Conservation (phyloP, 345 rosid genomes). For the Conringia planisiliqua region DNA sequence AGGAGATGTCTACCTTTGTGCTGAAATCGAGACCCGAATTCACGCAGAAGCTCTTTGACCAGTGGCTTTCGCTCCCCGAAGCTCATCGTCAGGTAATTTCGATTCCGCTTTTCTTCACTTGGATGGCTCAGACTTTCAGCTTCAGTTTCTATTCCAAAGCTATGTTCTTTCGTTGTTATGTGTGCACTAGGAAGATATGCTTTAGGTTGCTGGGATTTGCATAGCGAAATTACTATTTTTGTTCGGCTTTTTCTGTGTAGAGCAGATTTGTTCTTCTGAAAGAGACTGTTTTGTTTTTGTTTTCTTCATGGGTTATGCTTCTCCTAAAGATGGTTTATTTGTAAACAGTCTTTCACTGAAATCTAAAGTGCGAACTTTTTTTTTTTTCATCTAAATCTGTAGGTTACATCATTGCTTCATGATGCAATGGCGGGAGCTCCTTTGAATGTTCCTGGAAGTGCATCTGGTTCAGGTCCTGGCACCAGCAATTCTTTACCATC, state of each 20-base stretch:
- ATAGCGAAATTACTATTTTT: not conserved
- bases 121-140: not conserved
- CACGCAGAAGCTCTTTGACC: conserved; percentile 74
- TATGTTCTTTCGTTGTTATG: not conserved
- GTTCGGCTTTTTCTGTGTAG: not conserved
- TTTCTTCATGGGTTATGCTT: not conserved
- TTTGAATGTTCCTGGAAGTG: conserved; percentile 63
- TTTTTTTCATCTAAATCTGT: not conserved
- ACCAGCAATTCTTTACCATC: conserved; percentile 74
- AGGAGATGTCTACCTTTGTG: conserved; percentile 68
- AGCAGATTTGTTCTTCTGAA: not conserved
- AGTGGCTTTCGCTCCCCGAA: conserved; percentile 94
- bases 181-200: not conserved
- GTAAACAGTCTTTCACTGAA: not conserved
- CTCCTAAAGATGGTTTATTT: not conserved
- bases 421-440: conserved; percentile 83
- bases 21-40: conserved; percentile 74
- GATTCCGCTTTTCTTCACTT: not conserved
- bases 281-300: not conserved
- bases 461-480: conserved; percentile 53
- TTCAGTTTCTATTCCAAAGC: not conserved
- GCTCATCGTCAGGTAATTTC: conserved; percentile 64
- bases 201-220: not conserved
- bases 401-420: conserved; percentile 73
- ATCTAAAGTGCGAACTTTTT: not conserved